Conservation (phyloP, 176 grass and related monocot species). For the Oryza punctata region DNA sequence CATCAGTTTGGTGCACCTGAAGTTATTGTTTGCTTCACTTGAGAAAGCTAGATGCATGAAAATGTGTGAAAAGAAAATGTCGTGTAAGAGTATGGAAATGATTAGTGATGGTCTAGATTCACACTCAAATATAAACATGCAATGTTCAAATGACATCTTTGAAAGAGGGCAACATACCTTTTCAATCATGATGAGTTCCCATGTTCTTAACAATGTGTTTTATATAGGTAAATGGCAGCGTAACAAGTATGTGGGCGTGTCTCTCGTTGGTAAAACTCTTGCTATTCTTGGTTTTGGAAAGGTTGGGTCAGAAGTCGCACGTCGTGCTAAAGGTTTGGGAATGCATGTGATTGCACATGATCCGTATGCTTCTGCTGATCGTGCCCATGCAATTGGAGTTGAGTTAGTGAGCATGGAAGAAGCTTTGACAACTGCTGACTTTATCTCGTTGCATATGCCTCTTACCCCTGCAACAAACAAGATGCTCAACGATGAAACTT, state of each 20-base stretch:
- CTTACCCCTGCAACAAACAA: conserved; percentile 78
- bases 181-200: not conserved
- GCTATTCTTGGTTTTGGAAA: conserved; percentile 86
- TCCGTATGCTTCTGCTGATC: conserved; percentile 85
- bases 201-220: not conserved
- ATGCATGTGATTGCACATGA: conserved; percentile 87
- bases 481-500: conserved; percentile 84
- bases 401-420: conserved; percentile 79
- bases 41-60: not conserved
- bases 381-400: conserved; percentile 74
- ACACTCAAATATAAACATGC: not conserved
- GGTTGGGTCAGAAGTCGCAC: conserved; percentile 81
- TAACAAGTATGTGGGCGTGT: conserved; percentile 86
- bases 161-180: not conserved
- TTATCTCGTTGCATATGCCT: conserved; percentile 88
- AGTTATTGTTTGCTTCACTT: not conserved
- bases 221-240: conserved; percentile 67
- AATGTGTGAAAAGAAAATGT: not conserved
- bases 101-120: too few relatives aligned
- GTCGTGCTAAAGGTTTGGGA: conserved; percentile 78
- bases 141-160: not conserved
- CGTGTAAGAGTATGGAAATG: not conserved
- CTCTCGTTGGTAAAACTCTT: conserved; percentile 78
- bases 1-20: too few relatives aligned
- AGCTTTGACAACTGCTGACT: conserved; percentile 68